Base-by-base conservation (phyloP, 306 rosid genomes). In the Trifolium repens region DNA sequence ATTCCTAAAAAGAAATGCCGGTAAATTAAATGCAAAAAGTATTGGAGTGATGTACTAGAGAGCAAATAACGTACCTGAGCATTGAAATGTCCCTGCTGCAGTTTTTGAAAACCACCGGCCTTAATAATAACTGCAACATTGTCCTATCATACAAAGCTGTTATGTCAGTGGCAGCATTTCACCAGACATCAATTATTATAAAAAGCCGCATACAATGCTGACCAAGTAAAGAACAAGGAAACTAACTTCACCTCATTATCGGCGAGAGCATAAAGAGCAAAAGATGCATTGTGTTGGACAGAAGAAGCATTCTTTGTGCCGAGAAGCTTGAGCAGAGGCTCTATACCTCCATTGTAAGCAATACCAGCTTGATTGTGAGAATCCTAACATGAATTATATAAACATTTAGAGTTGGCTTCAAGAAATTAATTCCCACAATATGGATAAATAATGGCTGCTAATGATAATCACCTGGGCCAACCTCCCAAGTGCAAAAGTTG, bases 401-500 rank as follows among this genome's bases (percentile, higher is more conserved):
- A 19, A 40, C 52, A 30, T 54, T 55, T 60, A 78, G 60, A 44
- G 37, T 50, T 37, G n/a, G 15, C 17, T 47, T 74, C 27, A 52
- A 34, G 39, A 37, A 70, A 40, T 1, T 7, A 40, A 58, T 39
- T n/a, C 55, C 54, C 47, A 42, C 26, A 24, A 24, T 4, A 13
- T 0, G 30, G n/a, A 37, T 35, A 76, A 67, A 24, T 50, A 3
- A 27, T 24, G 3, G 54, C 72, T 59, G 73, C 13, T 17, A 62
- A 73, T 14, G 68, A 42, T 69, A 65, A 47, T 81, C 66, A 92
- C 99, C 99, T 92, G 98, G 24, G 99, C 99, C 85, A 96, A 79
- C 78, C 97, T 88, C 80, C 99, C 98, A 82, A 96, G 84, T 7
- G 99, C 98, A 92, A 92, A 96, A 78, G 97, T 87, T 30, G 99